A percentile compares a stretch with the other conserved stretches of the same genome.
Conservation (phyloP, 1,284 basidiomycete genomes). For the Sanghuangporus baumii region DNA sequence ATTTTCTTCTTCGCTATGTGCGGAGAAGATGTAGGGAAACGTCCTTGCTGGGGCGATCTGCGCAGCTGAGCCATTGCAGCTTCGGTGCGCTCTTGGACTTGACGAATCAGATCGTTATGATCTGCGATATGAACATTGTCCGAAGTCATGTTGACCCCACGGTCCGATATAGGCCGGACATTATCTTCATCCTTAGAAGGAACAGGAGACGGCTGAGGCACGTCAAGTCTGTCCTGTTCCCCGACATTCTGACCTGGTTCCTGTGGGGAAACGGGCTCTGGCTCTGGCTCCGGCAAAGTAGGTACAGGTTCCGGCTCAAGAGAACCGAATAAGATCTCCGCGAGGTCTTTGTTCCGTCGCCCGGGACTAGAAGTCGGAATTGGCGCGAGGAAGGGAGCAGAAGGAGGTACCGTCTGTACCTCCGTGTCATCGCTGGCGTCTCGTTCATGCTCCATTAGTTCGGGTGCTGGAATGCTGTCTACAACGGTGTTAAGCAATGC, state of each 20-base stretch:
- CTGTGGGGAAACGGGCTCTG: slow-evolving; percentile 13
- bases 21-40: slow-evolving; percentile 34
- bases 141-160: slow-evolving; percentile 22
- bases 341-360: slow-evolving; percentile 62
- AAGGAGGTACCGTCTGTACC: neutral
- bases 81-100: slow-evolving; percentile 65
- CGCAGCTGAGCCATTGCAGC: slow-evolving; percentile 66
- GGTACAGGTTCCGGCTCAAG: slow-evolving; percentile 35
- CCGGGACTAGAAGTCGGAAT: slow-evolving; percentile 35
- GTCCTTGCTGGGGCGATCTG: slow-evolving; percentile 49
- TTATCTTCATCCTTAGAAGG: slow-evolving; percentile 20
- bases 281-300: slow-evolving; percentile 17
- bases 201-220: neutral
- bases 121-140: slow-evolving; percentile 36
- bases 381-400: slow-evolving; percentile 12
- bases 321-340: slow-evolving; percentile 64
- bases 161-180: slow-evolving; percentile 22
- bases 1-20: slow-evolving; percentile 54
- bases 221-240: neutral
- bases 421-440: slow-evolving; percentile 19
- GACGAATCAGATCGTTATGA: slow-evolving; percentile 48
- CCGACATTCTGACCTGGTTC: slow-evolving; percentile 11
- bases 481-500: slow-evolving; percentile 64
- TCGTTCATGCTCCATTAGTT: slow-evolving; percentile 28
- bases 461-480: slow-evolving; percentile 47